Base-by-base conservation (phyloP, 495 filamentous ascomycete species). In the Pyrenopolyporus hunteri region DNA sequence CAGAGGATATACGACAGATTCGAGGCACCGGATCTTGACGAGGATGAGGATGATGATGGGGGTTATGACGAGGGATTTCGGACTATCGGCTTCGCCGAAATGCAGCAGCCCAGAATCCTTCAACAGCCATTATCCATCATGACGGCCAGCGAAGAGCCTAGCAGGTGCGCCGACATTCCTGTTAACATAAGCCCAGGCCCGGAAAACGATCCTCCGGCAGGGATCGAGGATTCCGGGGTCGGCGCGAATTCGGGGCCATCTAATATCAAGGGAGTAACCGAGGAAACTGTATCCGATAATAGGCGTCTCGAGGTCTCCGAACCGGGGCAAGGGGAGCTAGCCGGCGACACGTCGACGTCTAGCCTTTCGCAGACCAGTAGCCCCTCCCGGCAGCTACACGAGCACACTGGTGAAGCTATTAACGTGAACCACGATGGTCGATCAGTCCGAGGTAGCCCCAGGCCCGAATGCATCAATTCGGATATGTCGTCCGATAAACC, bases 1-100 rank as follows among this genome's bases (percentile, higher is more conserved):
- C 71, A 76, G 40, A 67, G 78, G 23, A 70, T 82, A 9, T 82
- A 80, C 44, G 78, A 75, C 64, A 77, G 69, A 47, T 81, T 81
- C 37, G 80, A 80, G 50, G 68, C 69, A 8, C 78, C 78, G 0
- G 68, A 72, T 33, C 42, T 72, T 22, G 51, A 65, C 14, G n/a
- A n/a, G n/a, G 74, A 70, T 17, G 63, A 70, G 0, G 76, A 66
- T 3, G 68, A 73, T 14, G 74, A 78, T 9, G 73, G 75, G 10
- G 76, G 73, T 6, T 52, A 60, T 16, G 68, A 70, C 8, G 68
- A 71, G 6, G 77, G 76, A 0, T 79, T 76, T 46, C 69, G 74
- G 9, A 70, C 58, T 0, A 28, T 80, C 11, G 56, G 66, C 4
- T 62, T 73, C 43, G 63, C 70, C 1, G 78, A 82, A 14, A 74